Evolutionary conservation across 2,329 filamentous ascomycete genomes (phyloP).

Genomic region (Xylaria sp.): DNA sequence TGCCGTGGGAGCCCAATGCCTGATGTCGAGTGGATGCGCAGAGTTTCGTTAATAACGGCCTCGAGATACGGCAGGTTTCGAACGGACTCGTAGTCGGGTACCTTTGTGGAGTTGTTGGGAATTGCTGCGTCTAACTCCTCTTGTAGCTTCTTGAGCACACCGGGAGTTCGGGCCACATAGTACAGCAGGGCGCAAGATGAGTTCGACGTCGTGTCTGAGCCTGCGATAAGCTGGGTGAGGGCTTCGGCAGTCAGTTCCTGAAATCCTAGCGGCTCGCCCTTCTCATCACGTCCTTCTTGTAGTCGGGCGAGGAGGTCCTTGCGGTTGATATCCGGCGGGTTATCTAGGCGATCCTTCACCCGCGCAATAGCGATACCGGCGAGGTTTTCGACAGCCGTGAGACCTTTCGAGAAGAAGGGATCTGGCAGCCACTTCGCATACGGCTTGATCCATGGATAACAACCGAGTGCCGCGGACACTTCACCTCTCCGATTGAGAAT

Average conservation of each 20-base stretch:
- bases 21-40: constrained; percentile 87
- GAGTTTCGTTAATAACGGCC: constrained; percentile 79
- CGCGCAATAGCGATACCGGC: constrained; percentile 88
- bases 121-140: constrained; percentile 79
- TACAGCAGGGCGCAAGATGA: constrained; percentile 86
- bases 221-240: constrained; percentile 86
- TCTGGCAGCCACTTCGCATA: constrained; percentile 85
- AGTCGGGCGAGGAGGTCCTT: constrained; percentile 84
- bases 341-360: constrained; percentile 77
- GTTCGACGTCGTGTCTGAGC: constrained; percentile 80
- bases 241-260: constrained; percentile 89
- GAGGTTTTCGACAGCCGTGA: constrained; percentile 79
- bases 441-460: constrained; percentile 77
- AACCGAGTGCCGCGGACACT: constrained; percentile 83
- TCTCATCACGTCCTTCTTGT: constrained; percentile 86
- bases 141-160: constrained; percentile 77
- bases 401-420: constrained; percentile 79
- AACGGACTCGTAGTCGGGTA: constrained; percentile 78
- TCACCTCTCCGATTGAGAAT: constrained; percentile 90
- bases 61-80: constrained; percentile 80
- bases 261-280: constrained; percentile 77
- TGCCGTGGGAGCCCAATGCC: constrained; percentile 84
- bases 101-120: constrained; percentile 60
- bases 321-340: constrained; percentile 72
- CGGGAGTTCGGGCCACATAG: constrained; percentile 75